phyloP scores from a whole-genome alignment of 2,329 filamentous ascomycete species.

The Lomentospora prolificans region DNA sequence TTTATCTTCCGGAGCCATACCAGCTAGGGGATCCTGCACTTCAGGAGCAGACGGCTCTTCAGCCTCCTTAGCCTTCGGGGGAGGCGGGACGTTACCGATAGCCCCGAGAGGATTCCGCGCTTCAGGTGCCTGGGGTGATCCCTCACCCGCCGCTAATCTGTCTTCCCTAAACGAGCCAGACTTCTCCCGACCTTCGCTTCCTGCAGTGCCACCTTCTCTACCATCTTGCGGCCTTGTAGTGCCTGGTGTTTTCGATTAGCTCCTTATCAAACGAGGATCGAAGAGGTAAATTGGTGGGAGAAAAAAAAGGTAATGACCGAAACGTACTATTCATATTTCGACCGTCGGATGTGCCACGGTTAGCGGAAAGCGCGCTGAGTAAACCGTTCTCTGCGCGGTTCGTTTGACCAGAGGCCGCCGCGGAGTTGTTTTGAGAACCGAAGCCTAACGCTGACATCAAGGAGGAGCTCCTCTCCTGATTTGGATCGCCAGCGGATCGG shows the following conservation, averaged over 20 bases:
- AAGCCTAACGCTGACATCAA: slow-evolving; percentile 47
- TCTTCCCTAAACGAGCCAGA: slow-evolving; percentile 34
- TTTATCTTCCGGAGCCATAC: slow-evolving; percentile 53
- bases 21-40: slow-evolving; percentile 46
- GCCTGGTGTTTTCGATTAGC: too few species aligned
- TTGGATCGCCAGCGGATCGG: slow-evolving; percentile 48
- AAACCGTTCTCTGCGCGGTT: slow-evolving; percentile 48
- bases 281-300: not conserved
- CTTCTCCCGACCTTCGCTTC: slow-evolving; percentile 37
- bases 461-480: slow-evolving; percentile 41
- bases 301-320: not conserved
- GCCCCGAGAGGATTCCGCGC: slow-evolving; percentile 32
- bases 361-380: slow-evolving; percentile 54
- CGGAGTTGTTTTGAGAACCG: slow-evolving; percentile 30
- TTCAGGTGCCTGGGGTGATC: slow-evolving; percentile 21
- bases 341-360: slow-evolving; percentile 37
- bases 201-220: slow-evolving; percentile 12
- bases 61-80: slow-evolving; percentile 32
- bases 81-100: slow-evolving; percentile 33
- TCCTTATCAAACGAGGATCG: too few species aligned
- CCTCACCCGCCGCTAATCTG: slow-evolving; percentile 24
- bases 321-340: not conserved
- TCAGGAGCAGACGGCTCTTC: slow-evolving; percentile 29
- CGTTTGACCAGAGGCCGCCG: slow-evolving; percentile 23
- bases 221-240: slow-evolving; percentile 7